Percentiles rank a stretch among this genome's conserved stretches.
These are phyloP conservation scores for Hysterium pulicare DNA, from an alignment of 2,329 filamentous ascomycete genomes.

Conservation along the genomic window DNA sequence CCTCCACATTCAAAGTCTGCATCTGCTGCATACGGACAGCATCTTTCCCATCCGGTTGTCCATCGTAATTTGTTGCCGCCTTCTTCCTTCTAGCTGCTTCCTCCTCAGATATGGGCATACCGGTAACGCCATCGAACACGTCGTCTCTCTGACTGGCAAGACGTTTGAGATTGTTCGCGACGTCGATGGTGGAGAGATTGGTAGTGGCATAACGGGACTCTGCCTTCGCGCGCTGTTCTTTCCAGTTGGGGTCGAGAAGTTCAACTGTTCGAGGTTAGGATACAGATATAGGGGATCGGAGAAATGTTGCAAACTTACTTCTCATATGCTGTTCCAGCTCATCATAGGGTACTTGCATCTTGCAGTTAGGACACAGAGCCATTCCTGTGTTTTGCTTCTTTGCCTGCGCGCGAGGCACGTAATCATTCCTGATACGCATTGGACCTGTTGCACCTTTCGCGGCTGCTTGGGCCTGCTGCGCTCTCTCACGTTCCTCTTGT, in stretches of 20 bases:
- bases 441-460: slow-evolving; percentile 64
- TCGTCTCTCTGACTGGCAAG: slow-evolving; percentile 84
- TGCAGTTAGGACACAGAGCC: slow-evolving; percentile 87
- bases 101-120: slow-evolving; percentile 64
- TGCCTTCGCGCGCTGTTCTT: slow-evolving; percentile 87
- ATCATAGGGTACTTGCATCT: slow-evolving; percentile 79
- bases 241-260: slow-evolving; percentile 89
- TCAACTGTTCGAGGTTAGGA: slow-evolving; percentile 60
- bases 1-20: slow-evolving; percentile 66
- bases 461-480: slow-evolving; percentile 75
- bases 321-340: slow-evolving; percentile 92
- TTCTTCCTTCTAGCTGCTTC: slow-evolving; percentile 77
- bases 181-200: slow-evolving; percentile 80
- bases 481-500: slow-evolving; percentile 53
- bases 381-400: slow-evolving; percentile 63
- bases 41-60: slow-evolving; percentile 58
- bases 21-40: slow-evolving; percentile 52
- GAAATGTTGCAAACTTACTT: slow-evolving; percentile 52
- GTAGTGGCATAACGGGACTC: slow-evolving; percentile 81
- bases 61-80: slow-evolving; percentile 66
- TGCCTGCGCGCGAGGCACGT: slow-evolving; percentile 78
- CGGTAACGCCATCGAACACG: slow-evolving; percentile 73
- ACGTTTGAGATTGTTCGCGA: slow-evolving; percentile 93
- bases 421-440: slow-evolving; percentile 92
- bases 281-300: background rate